Evolutionary conservation across 257 asterid species (phyloP), one percentile per base, ranked within the genome.

Genomic region (Petunia secreta): DNA sequence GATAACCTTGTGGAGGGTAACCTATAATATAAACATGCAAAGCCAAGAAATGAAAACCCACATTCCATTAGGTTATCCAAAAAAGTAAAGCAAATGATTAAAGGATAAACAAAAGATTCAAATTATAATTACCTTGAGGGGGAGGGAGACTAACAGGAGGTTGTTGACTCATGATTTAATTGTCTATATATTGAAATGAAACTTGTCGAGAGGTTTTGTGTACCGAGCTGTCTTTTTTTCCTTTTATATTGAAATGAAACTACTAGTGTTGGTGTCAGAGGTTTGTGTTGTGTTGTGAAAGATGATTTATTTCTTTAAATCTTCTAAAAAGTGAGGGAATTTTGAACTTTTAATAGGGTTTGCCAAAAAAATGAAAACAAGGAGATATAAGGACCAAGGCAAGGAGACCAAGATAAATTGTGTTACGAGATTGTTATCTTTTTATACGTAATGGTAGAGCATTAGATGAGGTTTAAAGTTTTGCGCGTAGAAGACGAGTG

Each of bases 81-180:
- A n/a, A n/a, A n/a, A n/a, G n/a, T n/a, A n/a, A n/a, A n/a, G n/a
- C n/a, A n/a, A n/a, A n/a, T n/a, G n/a, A n/a, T n/a, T n/a, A n/a
- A n/a, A n/a, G n/a, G n/a, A n/a, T n/a, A 6, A 63, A 11, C 1
- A 0, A 6, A 64, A 37, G 38, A 41, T n/a, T 67, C 44, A 13
- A 67, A 16, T 67, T n/a, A 7, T n/a, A n/a, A n/a, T 67, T 67
- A 41, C 39, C 75, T n/a, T n/a, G 55, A 43, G 75, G 39, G 37
- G 38, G 14, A 41, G 75, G 54, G 38, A 40, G 53, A 66, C 75
- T 41, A 1, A 41, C 75, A 41, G 75, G 54, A 67, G 38, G 39
- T 67, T 67, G 75, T 3, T 67, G 55, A n/a, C n/a, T 67, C 75
- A 67, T 67, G 39, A 67, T 36, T 11, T 64, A 38, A 11, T 66